These are phyloP conservation scores for Waitea zeae DNA, from an alignment of 1,284 basidiomycete genomes.

Conservation along the genomic window DNA sequence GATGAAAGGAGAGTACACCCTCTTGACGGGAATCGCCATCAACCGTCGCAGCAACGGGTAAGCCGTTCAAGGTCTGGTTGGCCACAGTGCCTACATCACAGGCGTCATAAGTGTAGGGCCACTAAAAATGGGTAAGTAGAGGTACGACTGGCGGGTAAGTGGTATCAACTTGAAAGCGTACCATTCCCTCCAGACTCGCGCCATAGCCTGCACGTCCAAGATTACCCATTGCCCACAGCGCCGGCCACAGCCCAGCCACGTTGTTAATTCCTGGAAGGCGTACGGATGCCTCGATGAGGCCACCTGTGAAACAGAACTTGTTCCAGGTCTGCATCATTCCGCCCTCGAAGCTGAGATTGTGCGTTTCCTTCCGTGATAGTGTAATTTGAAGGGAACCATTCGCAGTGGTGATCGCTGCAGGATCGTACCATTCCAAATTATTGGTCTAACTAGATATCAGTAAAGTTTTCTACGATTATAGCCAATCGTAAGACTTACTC, in stretches of 20 bases:
- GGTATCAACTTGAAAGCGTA: slow-evolving; percentile 7
- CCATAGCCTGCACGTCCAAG: slow-evolving; percentile 42
- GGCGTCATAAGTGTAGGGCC: slow-evolving; percentile 35
- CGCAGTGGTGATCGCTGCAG: slow-evolving; percentile 31
- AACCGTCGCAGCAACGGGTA: slow-evolving; percentile 20
- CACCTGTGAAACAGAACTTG: slow-evolving; percentile 77
- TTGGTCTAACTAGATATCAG: slow-evolving; percentile 10
- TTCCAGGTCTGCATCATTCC: slow-evolving; percentile 23
- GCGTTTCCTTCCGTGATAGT: slow-evolving; percentile 24
- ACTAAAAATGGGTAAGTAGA: slow-evolving; percentile 14
- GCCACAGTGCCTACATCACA: slow-evolving; percentile 41
- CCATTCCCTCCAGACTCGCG: slow-evolving; percentile 35
- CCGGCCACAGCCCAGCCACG: slow-evolving; percentile 33
- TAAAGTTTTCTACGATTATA: slow-evolving; percentile 3
- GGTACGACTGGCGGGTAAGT: not conserved
- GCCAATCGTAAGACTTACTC: slow-evolving; percentile 6
- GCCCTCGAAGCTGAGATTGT: slow-evolving; percentile 31
- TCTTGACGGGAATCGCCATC: slow-evolving; percentile 18
- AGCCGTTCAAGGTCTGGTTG: slow-evolving; percentile 24
- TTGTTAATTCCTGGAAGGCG: slow-evolving; percentile 42
- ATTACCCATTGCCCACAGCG: slow-evolving; percentile 39
- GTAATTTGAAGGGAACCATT: slow-evolving; percentile 38
- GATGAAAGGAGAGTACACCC: slow-evolving; percentile 35
- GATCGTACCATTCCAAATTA: slow-evolving; percentile 39
- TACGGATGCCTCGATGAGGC: slow-evolving; percentile 42